Conservation (phyloP, 495 filamentous ascomycete species). For the Pyrenopolyporus hunteri region DNA sequence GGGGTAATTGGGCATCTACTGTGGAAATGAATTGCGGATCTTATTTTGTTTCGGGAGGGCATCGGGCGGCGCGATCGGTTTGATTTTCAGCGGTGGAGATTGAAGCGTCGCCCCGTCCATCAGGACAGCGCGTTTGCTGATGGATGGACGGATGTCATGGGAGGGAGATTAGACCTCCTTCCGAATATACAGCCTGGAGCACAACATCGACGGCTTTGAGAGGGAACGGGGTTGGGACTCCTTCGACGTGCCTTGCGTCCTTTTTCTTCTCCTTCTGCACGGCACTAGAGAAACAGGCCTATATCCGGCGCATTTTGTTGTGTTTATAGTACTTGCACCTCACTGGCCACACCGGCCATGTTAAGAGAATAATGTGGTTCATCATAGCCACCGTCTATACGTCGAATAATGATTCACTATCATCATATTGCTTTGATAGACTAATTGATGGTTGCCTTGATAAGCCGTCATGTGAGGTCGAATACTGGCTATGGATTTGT, state of each 20-base stretch:
- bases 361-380: slow-evolving; percentile 21
- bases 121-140: slow-evolving; percentile 9
- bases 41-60: slow-evolving; percentile 33
- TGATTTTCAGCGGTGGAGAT: slow-evolving; percentile 30
- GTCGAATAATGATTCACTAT: not conserved
- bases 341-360: slow-evolving; percentile 13
- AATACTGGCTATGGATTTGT: not conserved
- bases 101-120: slow-evolving; percentile 24
- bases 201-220: slow-evolving; percentile 4
- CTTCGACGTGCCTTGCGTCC: not conserved
- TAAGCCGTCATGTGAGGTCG: not conserved
- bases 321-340: slow-evolving; percentile 30
- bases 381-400: slow-evolving; percentile 25
- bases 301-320: slow-evolving; percentile 29
- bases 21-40: slow-evolving; percentile 28
- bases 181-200: slow-evolving; percentile 9
- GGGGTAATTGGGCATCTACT: slow-evolving; percentile 27
- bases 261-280: not conserved
- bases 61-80: slow-evolving; percentile 35
- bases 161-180: slow-evolving; percentile 10
- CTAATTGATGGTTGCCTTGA: not conserved
- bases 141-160: too few species aligned
- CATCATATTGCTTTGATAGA: slow-evolving; percentile 6
- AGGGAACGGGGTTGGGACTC: slow-evolving; percentile 7
- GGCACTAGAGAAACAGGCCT: slow-evolving; percentile 16